phyloP scores from a whole-genome alignment of 345 rosid genomes.

The Heritiera fomes region DNA sequence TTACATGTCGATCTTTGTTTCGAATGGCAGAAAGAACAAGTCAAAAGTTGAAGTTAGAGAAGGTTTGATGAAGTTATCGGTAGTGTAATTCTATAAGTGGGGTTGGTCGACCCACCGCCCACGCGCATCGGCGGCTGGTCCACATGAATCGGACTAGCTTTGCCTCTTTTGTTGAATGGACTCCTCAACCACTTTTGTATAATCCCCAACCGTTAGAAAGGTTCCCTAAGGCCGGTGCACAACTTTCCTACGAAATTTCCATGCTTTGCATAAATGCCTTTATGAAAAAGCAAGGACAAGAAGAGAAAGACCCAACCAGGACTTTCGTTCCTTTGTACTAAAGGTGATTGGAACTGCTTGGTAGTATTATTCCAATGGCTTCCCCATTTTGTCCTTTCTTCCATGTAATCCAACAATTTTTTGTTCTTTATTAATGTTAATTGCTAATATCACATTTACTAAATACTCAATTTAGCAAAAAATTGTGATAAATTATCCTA shows the following conservation, averaged over 20 bases:
- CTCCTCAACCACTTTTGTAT: neutral
- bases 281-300: conserved; percentile 12
- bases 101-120: neutral
- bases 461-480: no score
- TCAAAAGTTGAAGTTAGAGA: neutral
- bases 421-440: neutral
- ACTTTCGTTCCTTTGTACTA: neutral
- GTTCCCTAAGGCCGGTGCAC: neutral
- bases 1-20: neutral
- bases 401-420: neutral
- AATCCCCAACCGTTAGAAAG: conserved; percentile 7
- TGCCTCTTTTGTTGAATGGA: neutral
- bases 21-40: neutral
- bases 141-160: neutral
- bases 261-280: conserved; percentile 20
- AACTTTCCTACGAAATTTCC: conserved; percentile 14
- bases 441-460: neutral
- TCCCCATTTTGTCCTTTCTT: neutral
- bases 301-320: conserved; percentile 5
- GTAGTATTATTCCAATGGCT: no score
- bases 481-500: no score
- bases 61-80: neutral
- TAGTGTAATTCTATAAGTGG: neutral
- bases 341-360: neutral
- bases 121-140: neutral